phyloP scores from a whole-genome alignment of 2,329 filamentous ascomycete genomes.

The Didymellaceae sp. region DNA sequence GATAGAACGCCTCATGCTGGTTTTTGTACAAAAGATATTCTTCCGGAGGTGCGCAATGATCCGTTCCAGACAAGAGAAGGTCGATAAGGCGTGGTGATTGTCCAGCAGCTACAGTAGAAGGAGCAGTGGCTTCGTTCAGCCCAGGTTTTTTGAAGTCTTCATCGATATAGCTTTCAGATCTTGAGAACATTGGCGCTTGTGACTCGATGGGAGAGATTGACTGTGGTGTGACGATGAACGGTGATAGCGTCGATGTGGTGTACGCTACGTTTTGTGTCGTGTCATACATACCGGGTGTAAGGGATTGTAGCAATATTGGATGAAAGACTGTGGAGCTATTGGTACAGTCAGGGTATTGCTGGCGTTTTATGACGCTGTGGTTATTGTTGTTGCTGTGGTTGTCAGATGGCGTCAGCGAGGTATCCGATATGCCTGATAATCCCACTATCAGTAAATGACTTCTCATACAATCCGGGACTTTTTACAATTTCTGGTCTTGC shows the following conservation, averaged over 20 bases:
- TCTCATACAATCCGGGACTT: background rate
- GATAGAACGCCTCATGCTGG: constrained; percentile 46
- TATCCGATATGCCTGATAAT: constrained; percentile 19
- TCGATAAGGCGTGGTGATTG: constrained; percentile 58
- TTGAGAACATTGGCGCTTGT: constrained; percentile 42
- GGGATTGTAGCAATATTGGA: constrained; percentile 20
- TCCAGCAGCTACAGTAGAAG: constrained; percentile 50
- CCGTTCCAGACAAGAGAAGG: constrained; percentile 57
- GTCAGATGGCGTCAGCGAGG: constrained; percentile 12
- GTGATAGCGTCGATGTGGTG: constrained; percentile 26
- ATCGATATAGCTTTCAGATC: constrained; percentile 50
- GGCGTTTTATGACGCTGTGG: background rate
- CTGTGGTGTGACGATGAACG: constrained; percentile 32
- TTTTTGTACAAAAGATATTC: constrained; percentile 44
- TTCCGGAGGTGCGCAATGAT: constrained; percentile 52
- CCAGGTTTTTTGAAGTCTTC: constrained; percentile 36
- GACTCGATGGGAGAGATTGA: constrained; percentile 39
- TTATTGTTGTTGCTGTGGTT: background rate
- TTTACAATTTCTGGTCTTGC: constrained; percentile 57
- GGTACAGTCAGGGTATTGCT: constrained; percentile 17
- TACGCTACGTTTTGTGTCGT: constrained; percentile 21
- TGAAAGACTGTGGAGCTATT: constrained; percentile 17
- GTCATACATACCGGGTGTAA: constrained; percentile 17
- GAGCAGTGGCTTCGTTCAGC: constrained; percentile 36
- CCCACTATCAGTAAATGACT: constrained; percentile 14